Percentiles rank a stretch among this genome's conserved stretches.
These are phyloP conservation scores for Apophysomyces variabilis DNA, from an alignment of 371 early-diverging fungal species.

Conservation along the genomic window DNA sequence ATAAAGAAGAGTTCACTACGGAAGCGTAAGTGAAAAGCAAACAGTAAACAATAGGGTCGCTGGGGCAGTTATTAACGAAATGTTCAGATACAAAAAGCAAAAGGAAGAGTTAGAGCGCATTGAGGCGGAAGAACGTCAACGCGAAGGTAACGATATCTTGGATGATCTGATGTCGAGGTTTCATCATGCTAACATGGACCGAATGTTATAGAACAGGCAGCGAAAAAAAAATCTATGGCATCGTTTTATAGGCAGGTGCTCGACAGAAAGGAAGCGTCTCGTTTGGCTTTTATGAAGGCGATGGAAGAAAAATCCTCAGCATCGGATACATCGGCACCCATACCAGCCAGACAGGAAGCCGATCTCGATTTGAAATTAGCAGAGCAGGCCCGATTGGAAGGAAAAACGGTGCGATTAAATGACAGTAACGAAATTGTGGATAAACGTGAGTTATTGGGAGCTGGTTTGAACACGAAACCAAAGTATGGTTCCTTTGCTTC, in stretches of 20 bases:
- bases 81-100: conserved; percentile 70
- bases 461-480: conserved; percentile 76
- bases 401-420: conserved; percentile 62
- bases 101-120: conserved; percentile 78
- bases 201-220: conserved; percentile 26
- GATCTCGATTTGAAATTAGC: conserved; percentile 41
- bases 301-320: conserved; percentile 22
- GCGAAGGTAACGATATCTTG: conserved; percentile 45
- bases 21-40: conserved; percentile 58
- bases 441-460: conserved; percentile 74
- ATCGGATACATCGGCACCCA: conserved; percentile 1
- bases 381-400: conserved; percentile 48
- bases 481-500: conserved; percentile 42
- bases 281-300: conserved; percentile 39
- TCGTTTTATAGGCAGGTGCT: conserved; percentile 50
- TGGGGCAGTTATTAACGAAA: not conserved
- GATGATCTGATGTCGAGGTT: not conserved
- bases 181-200: not conserved
- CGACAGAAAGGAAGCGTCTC: conserved; percentile 47
- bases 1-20: conserved; percentile 89
- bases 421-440: conserved; percentile 83
- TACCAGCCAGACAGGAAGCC: conserved; percentile 1
- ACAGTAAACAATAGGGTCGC: not conserved
- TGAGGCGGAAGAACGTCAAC: conserved; percentile 80
- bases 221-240: conserved; percentile 42